Percentiles rank a stretch among this genome's conserved stretches.
Conservation (phyloP, 108 stramenopile genomes). For the Skeletonema menzelii region DNA sequence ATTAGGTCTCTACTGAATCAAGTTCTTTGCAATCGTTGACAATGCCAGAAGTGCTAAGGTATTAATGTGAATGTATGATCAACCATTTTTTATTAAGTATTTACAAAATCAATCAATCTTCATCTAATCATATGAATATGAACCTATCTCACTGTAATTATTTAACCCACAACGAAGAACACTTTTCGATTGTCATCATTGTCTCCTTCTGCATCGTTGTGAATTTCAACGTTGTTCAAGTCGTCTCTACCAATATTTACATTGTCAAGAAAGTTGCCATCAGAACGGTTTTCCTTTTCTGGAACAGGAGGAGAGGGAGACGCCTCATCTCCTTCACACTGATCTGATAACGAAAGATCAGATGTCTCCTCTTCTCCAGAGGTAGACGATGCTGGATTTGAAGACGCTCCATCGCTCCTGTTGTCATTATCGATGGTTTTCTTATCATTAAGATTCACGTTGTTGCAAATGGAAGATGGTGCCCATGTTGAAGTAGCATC, state of each 20-base stretch:
- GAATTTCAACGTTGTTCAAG: background rate
- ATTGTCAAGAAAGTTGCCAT: background rate
- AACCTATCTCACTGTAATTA: background rate
- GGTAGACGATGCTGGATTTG: background rate
- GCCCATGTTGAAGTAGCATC: conserved; percentile 30
- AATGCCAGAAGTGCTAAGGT: too few species aligned
- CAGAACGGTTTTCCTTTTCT: background rate
- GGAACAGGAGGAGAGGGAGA: background rate
- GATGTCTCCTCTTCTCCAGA: conserved; percentile 11
- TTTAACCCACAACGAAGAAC: background rate
- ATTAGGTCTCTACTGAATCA: too few species aligned
- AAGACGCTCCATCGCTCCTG: conserved; percentile 30
- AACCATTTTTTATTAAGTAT: too few species aligned
- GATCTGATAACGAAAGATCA: conserved; percentile 1
- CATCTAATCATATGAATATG: too few species aligned
- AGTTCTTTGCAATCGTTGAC: too few species aligned
- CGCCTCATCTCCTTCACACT: background rate
- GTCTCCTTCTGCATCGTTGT: background rate
- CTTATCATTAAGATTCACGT: conserved; percentile 13
- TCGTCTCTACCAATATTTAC: background rate
- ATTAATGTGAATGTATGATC: too few species aligned
- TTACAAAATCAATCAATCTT: too few species aligned
- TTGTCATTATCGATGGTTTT: conserved; percentile 44
- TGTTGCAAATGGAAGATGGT: conserved; percentile 4
- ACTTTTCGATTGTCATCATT: background rate